Base-by-base conservation (phyloP, 2,329 filamentous ascomycete species). In the Graphilbum fragrans region DNA sequence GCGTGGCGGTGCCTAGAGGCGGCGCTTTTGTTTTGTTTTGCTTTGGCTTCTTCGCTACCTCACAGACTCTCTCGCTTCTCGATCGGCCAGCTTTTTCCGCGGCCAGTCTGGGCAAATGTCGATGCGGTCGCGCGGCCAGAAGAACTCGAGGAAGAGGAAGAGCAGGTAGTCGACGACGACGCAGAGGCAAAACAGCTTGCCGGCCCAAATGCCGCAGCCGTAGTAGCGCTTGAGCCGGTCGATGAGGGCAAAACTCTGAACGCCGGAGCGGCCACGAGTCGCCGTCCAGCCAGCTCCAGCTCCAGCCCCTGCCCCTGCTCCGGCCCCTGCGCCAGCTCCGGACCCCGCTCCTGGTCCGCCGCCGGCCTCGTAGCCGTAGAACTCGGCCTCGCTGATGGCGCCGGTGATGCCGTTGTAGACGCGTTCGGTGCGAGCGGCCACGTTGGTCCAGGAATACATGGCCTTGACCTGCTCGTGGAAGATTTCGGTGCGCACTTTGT, bases 381-480 rank as follows among this genome's bases (percentile, higher is more conserved):
- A 94, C 45, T 93, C 86, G 41, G 83, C 80, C 52, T 93, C 86
- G 49, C 76, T 79, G 41, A 94, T 79, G n/a, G 78, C 79, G 8
- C 87, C 88, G 3, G 80, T 86, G 51, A 98, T 93, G 37, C 92
- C 86, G 57, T 94, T 80, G 60, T 98, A 98, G 1, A 98, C 92
- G 23, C 90, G 75, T 62, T 98, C 92, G 0, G 92, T 96, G 42
- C 92, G 82, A 52, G 83, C 75, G 14, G 92, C 92, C 22, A 98
- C 90, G 58, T 98, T 90, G 22, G 85, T 85, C 92, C 92, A 98
- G 2, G 86, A 94, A 64, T 98, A 98, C 92, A 96, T 96, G 66
- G 84, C 85, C 60, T 90, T 87, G 47, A 98, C 92, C 60, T 96
- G 85, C 50, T 94, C 90, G 58, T 98, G 92, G 56, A 98, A 98